Conservation (phyloP, 148 eudicot species). For the Dysphania ambrosioides region DNA sequence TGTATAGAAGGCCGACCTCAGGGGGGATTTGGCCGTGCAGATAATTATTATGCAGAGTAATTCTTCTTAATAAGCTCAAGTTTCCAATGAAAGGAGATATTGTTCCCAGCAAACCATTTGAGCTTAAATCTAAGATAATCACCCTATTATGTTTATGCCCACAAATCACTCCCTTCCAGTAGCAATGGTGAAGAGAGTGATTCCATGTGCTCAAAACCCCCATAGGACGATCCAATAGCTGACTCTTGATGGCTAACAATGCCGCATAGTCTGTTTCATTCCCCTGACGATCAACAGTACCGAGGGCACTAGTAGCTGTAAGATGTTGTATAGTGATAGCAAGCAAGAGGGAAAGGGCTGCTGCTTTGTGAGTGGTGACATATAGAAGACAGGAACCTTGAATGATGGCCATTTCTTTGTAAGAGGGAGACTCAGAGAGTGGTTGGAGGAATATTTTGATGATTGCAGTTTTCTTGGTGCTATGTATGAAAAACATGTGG, state of each 20-base stretch:
- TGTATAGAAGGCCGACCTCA: constrained; percentile 31
- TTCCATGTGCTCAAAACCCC: constrained; percentile 39
- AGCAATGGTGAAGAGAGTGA: constrained; percentile 37
- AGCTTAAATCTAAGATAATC: constrained; percentile 18
- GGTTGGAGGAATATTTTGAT: too few species aligned
- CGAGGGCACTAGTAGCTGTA: background rate
- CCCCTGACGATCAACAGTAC: background rate
- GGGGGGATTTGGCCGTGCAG: constrained; percentile 33
- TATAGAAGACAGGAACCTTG: too few species aligned
- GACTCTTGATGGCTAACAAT: constrained; percentile 37
- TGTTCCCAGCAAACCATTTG: constrained; percentile 23
- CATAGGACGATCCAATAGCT: constrained; percentile 15
- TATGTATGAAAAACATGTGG: too few species aligned
- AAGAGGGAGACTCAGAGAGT: too few species aligned
- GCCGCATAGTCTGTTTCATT: constrained; percentile 30
- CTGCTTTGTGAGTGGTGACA: too few species aligned
- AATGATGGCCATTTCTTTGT: too few species aligned
- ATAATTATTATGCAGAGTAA: constrained; percentile 28
- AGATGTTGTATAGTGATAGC: background rate
- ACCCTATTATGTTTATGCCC: constrained; percentile 25
- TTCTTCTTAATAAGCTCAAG: constrained; percentile 28
- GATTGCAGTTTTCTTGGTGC: too few species aligned
- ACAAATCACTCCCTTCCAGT: constrained; percentile 43
- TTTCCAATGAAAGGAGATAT: constrained; percentile 43
- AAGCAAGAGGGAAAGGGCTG: background rate